These are phyloP conservation scores for Fusarium ramigenum DNA, from an alignment of 2,329 filamentous ascomycete species.

Conservation along the genomic window DNA sequence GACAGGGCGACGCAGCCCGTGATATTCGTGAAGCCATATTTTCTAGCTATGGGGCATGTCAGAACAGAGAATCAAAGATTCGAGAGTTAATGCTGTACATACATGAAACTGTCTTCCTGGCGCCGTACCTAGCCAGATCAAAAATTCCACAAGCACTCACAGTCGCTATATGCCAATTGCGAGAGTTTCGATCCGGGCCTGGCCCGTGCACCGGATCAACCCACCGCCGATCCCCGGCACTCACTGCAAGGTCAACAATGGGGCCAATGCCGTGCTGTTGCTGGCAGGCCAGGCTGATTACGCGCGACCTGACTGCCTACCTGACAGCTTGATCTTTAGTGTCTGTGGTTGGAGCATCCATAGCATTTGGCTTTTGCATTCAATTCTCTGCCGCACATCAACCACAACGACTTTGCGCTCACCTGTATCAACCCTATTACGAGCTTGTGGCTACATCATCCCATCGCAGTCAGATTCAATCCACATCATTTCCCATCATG, in stretches of 20 bases:
- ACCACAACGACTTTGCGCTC: not conserved
- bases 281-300: conserved; percentile 42
- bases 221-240: conserved; percentile 30
- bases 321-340: conserved; percentile 35
- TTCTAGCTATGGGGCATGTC: not conserved
- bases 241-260: conserved; percentile 12
- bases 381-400: conserved; percentile 4
- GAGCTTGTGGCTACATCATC: not conserved
- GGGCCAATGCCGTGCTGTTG: conserved; percentile 29
- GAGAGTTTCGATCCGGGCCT: not conserved
- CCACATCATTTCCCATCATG: conserved; percentile 62
- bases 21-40: conserved; percentile 41
- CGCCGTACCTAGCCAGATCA: conserved; percentile 12
- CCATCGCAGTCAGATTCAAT: not conserved
- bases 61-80: not conserved
- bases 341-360: conserved; percentile 24
- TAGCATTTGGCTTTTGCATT: conserved; percentile 22
- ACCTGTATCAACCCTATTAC: not conserved
- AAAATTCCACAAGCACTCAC: conserved; percentile 35
- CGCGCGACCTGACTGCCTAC: conserved; percentile 46
- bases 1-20: conserved; percentile 30
- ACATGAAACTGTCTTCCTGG: conserved; percentile 14
- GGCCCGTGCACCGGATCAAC: conserved; percentile 42
- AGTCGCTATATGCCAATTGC: conserved; percentile 11
- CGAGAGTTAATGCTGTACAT: conserved; percentile 2